phyloP scores from a whole-genome alignment of 2,329 filamentous ascomycete genomes.

The Fusarium sp. region DNA sequence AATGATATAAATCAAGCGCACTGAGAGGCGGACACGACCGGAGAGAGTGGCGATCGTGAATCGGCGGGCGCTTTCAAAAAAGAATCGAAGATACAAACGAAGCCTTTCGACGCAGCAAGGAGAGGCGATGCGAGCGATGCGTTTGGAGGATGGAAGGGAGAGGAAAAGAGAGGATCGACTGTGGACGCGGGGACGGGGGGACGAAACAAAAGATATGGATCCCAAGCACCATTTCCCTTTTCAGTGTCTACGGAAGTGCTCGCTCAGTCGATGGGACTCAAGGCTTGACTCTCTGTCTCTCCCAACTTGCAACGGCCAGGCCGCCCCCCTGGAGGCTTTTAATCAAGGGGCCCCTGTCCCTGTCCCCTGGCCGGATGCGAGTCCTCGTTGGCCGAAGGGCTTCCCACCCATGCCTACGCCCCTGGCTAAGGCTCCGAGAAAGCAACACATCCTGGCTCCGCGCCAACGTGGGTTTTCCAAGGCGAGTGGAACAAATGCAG shows the following conservation, averaged over 20 bases:
- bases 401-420: constrained; percentile 8
- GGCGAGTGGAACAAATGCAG: constrained; percentile 8
- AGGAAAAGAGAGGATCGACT: constrained; percentile 17
- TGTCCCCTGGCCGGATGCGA: neutral
- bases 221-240: constrained; percentile 13
- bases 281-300: neutral
- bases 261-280: neutral
- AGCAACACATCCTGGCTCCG: constrained; percentile 34
- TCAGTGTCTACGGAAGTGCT: neutral
- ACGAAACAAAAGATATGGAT: constrained; percentile 46
- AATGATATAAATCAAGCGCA: constrained; percentile 29
- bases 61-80: constrained; percentile 29
- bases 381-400: constrained; percentile 16
- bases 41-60: constrained; percentile 36
- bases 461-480: constrained; percentile 14
- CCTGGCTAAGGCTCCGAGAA: constrained; percentile 38
- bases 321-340: constrained; percentile 16
- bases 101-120: constrained; percentile 39
- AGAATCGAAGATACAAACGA: constrained; percentile 42
- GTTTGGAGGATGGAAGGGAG: constrained; percentile 26
- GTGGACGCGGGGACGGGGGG: constrained; percentile 35
- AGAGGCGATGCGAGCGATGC: constrained; percentile 32
- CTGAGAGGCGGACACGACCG: constrained; percentile 33
- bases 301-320: constrained; percentile 30
- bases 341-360: constrained; percentile 16